Base-by-base conservation (phyloP, 441 rosid species). In the Populus hybrid region DNA sequence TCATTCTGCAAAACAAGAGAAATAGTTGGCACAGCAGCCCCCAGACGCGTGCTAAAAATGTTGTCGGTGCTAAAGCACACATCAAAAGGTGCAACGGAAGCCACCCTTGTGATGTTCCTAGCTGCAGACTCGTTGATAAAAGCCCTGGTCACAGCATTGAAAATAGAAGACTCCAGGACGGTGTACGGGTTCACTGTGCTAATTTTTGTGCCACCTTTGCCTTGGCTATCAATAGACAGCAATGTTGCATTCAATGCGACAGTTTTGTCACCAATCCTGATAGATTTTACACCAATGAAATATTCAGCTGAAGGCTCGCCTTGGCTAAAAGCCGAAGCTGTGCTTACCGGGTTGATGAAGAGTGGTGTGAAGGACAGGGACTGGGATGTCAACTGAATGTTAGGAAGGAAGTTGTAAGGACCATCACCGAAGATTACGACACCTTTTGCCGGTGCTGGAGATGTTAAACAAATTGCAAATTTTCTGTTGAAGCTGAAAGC, bases 121-220 rank as follows among this genome's bases (percentile, higher is more conserved):
- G 83, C 80, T 0, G 86, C 76, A 1, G 84, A 80, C 71, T 78
- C 83, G 1, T 54, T 46, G 63, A 83, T 72, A 12, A 89, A 94
- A 5, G 90, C 86, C 3, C 81, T 72, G 0, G 83, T 87, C 21
- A 91, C 83, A 1, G 91, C 87, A 0, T 81, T 83, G 77, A 20
- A 93, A 61, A 93, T 90, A 5, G 97, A 88, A 8, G 82, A 59
- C 70, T 92, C 89, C 64, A 93, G 12, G 50, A 88, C 78, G 0
- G 97, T 93, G 91, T 92, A 92, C 1, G 97, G 95, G 11, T 90
- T 23, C 20, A 90, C 93, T 0, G 93, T 89, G 83, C 95, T 95
- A 76, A 95, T 86, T 80, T 90, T 91, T 20, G 98, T 91, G 35
- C 97, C 98, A 0, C 97, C 95, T 1, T 75, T 66, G 34, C 99